Evolutionary conservation across 176 grass and related monocot species (phyloP), one percentile per base, ranked within the genome.

Genomic region (Zea mays): DNA sequence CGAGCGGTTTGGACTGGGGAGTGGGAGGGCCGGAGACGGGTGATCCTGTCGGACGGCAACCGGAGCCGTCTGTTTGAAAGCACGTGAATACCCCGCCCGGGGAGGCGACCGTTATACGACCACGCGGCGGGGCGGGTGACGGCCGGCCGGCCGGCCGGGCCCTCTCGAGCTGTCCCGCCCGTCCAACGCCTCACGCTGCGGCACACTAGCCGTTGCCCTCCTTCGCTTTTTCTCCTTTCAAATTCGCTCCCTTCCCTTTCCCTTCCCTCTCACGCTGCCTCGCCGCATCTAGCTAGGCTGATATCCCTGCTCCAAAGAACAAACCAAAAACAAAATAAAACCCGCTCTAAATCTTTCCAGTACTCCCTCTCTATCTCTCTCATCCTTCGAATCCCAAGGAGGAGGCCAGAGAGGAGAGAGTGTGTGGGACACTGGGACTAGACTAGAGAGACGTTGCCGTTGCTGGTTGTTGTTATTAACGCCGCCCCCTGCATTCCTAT

Each of bases 181-280:
- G 82, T 82, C 83, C 83, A 79, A 87, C 79, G 73, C 73, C 54
- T 64, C 40, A 47, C 15, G n/a, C 19, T 62, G 36, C 79, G 86
- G 71, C 76, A 47, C 84, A 84, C 84, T 87, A 90, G 81, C 85
- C 88, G 88, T 90, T 90, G 88, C 48, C 36, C 58, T 16, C 33
- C 56, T 14, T 71, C 56, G 40, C 55, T n/a, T 68, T 41, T 75
- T 0, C 9, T 39, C 9, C 2, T 65, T 84, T 84, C 71, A 81
- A 88, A 84, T 64, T 5, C 4, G 1, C 10, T 19, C 73, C 75
- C 14, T 63, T 10, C 61, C 47, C 63, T 55, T 6, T 19, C 73
- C 75, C 14, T 63, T 10, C 61, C 47, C 63, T 55, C 60, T 41
- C 71, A 3, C 72, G 5, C 16, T 13, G 46, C 64, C 14, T 5